Base-by-base conservation (phyloP, 2,329 filamentous ascomycete species). In the Thelonectria olida region DNA sequence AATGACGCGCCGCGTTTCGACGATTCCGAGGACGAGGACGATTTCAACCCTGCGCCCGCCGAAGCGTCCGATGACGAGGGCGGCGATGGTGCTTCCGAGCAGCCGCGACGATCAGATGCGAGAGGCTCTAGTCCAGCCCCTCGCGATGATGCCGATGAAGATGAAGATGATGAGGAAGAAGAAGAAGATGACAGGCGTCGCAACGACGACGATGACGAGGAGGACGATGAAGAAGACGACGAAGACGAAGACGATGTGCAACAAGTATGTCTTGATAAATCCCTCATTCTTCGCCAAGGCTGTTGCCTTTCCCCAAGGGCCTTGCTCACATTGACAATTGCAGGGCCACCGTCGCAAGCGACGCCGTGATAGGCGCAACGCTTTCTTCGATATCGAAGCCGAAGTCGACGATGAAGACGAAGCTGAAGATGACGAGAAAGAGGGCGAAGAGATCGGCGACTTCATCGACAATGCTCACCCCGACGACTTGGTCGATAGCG, bases 341-440 rank as follows among this genome's bases (percentile, higher is more conserved):
- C 59, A 88, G 85, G 81, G 84, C 59, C 85, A 92, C 73, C 92
- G 92, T 58, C 87, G 91, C 71, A 98, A 98, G 79, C 91, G 94
- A 59, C 90, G 89, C 76, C 88, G 88, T 75, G 88, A 91, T 67
- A 86, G 86, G 66, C 88, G 92, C 65, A 92, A 92, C 70, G 90
- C 91, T 73, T 97, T 97, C 87, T 89, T 99, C 80, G 96, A 99
- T 88, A 92, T 95, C 73, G 96, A 99, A 84, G 96, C 96, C 76
- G 96, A 97, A 80, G 96, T 99, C 69, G 96, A 98, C 74, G 96
- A 97, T 66, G 93, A 97, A 71, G 93, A 97, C 70, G 92, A 93
- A 68, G 90, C 87, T 67, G 92, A 92, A 63, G 93, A 97, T 66
- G 93, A 96, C 52, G 95, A 97, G 69, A 93, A 96, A 69, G 93